Conservation (phyloP, 805 yeast genomes). For the Vanderwaltozyma yarrowii region DNA sequence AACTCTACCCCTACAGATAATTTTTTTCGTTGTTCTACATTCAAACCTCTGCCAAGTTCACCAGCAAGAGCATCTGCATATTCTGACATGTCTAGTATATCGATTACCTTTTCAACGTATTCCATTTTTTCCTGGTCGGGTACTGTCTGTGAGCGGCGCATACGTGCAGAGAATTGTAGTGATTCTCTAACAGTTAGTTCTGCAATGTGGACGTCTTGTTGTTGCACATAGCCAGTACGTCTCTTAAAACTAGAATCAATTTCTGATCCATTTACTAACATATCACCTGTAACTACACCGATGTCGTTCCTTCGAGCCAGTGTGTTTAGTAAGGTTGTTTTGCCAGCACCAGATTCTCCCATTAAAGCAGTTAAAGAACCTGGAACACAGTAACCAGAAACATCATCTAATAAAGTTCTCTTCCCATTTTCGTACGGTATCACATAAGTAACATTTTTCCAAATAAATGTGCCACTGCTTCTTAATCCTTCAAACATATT, state of each 20-base stretch:
- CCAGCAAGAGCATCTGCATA: conserved; percentile 68
- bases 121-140: conserved; percentile 44
- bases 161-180: conserved; percentile 47
- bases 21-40: conserved; percentile 51
- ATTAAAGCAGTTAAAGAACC: conserved; percentile 65
- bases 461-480: conserved; percentile 44
- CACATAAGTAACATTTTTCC: conserved; percentile 62
- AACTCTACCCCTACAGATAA: conserved; percentile 55
- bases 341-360: conserved; percentile 75
- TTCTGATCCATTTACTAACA: conserved; percentile 46
- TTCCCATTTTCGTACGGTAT: conserved; percentile 47
- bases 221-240: conserved; percentile 61
- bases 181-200: conserved; percentile 66
- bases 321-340: conserved; percentile 57
- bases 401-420: conserved; percentile 45
- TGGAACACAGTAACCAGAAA: conserved; percentile 69
- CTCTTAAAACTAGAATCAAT: conserved; percentile 42
- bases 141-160: conserved; percentile 46
- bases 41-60: conserved; percentile 51
- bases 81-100: conserved; percentile 48
- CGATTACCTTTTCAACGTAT: conserved; percentile 58
- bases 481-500: conserved; percentile 21
- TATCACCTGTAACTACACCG: conserved; percentile 56
- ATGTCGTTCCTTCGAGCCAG: conserved; percentile 50
- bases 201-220: conserved; percentile 56